Conservation (phyloP, 345 rosid species). For the rapeseed (Brassica napus) region DNA sequence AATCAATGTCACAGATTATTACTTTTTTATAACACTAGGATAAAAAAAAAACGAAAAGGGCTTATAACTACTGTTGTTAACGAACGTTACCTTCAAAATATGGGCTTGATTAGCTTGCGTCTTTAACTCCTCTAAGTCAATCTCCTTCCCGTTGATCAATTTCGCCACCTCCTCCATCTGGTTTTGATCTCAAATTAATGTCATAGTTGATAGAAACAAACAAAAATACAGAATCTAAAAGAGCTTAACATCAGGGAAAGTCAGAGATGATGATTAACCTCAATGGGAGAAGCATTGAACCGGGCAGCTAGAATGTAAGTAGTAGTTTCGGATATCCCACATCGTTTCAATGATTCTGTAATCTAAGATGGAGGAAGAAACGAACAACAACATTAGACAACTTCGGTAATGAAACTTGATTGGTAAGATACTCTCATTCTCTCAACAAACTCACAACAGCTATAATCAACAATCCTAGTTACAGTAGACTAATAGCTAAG, state of each 20-base stretch:
- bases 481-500: background rate
- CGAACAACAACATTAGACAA: constrained; percentile 2
- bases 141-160: constrained; percentile 69
- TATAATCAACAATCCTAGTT: background rate
- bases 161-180: constrained; percentile 68
- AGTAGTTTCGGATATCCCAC: constrained; percentile 70
- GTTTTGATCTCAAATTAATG: background rate
- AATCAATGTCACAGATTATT: background rate
- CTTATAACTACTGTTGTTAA: background rate
- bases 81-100: constrained; percentile 64
- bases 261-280: constrained; percentile 47
- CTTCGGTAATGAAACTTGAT: background rate
- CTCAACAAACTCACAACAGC: background rate
- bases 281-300: constrained; percentile 63
- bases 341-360: constrained; percentile 88
- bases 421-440: background rate
- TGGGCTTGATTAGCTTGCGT: constrained; percentile 64
- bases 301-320: constrained; percentile 78
- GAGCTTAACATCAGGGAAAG: background rate
- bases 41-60: background rate
- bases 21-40: background rate
- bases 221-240: background rate
- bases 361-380: constrained; percentile 45
- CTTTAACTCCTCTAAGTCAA: constrained; percentile 68
- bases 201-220: background rate